Conservation (phyloP, 2,329 filamentous ascomycete genomes). For the Stagonosporopsis cucurbitacearum region DNA sequence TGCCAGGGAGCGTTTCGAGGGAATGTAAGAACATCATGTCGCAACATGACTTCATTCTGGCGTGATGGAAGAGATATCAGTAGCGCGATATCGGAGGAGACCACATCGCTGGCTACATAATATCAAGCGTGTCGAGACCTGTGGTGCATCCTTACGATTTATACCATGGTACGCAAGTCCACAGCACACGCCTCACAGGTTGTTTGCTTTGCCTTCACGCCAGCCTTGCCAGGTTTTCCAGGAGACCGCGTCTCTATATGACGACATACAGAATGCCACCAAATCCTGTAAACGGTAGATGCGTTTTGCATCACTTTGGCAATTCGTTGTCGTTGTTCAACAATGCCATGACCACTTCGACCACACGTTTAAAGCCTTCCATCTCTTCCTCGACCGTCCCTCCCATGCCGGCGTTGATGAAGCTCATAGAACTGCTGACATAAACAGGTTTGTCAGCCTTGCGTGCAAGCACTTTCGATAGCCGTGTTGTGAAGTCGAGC, state of each 20-base stretch:
- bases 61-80: background rate
- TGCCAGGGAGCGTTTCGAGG: constrained; percentile 60
- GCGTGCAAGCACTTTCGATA: constrained; percentile 83
- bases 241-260: background rate
- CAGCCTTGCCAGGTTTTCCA: background rate
- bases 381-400: constrained; percentile 92
- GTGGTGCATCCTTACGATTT: background rate
- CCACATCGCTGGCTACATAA: constrained; percentile 1
- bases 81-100: background rate
- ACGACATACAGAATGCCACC: background rate
- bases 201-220: background rate
- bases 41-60: background rate
- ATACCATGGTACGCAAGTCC: background rate
- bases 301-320: background rate
- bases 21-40: constrained; percentile 23
- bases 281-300: background rate
- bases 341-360: constrained; percentile 66
- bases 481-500: constrained; percentile 82
- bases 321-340: constrained; percentile 5
- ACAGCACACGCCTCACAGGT: background rate
- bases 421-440: constrained; percentile 84
- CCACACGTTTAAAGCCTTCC: constrained; percentile 79
- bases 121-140: background rate
- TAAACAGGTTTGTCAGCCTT: constrained; percentile 79
- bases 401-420: constrained; percentile 75